Evolutionary conservation across 345 rosid genomes (phyloP), one percentile per base, ranked within the genome.

Genomic region (Gossypium mustelinum): DNA sequence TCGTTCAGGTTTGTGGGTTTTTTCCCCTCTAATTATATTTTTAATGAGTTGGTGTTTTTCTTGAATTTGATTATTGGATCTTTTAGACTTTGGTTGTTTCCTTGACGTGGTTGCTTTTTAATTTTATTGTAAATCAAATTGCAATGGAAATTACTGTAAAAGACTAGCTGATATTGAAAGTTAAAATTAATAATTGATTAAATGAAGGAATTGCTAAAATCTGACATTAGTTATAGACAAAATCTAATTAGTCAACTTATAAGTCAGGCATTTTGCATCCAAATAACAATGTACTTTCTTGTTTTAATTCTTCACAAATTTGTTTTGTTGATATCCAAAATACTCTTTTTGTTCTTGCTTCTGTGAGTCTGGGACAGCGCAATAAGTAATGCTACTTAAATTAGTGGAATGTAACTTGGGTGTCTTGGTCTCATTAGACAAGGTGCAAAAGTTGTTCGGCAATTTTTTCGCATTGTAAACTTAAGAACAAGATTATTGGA

Each of bases 1-100:
- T 74, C 73, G 76, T 88, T 59, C 97, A 93, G 98, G 98, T 93
- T 80, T 68, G 79, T 78, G 73, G 55, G 22, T 51, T 41, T 47
- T 47, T 55, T 20, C 50, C 18, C n/a, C 27, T 50, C 22, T 11
- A 58, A 24, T 66, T 68, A 3, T n/a, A 60, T 20, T 27, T 25
- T 16, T 58, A 17, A 47, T 4, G 3, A 10, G 41, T 7, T 12
- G 7, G n/a, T 8, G n/a, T 60, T 29, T 27, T 27, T 60, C 65
- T 60, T 60, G 43, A 22, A 60, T 59, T 11, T 20, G 9, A 3
- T 48, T 68, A 9, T 25, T 68, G 57, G 20, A 25, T 25, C 20
- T 25, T 12, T 60, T 27, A 27, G 27, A 24, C 39, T 44, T 20
- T 2, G 4, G 3, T 18, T 43, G 16, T 64, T 29, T 65, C 51